These are phyloP conservation scores for Lecanosticta acicola DNA, from an alignment of 2,329 filamentous ascomycete genomes.

Conservation along the genomic window DNA sequence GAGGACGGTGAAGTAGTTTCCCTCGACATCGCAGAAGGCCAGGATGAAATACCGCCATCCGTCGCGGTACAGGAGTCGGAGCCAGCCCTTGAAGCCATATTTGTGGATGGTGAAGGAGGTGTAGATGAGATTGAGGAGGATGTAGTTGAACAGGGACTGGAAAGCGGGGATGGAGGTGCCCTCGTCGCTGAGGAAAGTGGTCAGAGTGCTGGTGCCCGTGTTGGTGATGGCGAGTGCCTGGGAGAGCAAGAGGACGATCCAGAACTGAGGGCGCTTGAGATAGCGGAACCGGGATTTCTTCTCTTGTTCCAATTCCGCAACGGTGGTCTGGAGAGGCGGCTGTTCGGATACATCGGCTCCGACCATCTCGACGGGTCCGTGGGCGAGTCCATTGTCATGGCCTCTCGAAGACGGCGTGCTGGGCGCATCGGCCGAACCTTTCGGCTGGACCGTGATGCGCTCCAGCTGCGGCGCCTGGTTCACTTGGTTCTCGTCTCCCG, in stretches of 20 bases:
- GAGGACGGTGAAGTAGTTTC: conserved; percentile 96
- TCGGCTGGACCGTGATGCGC: conserved; percentile 30
- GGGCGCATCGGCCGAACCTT: conserved; percentile 21
- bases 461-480: conserved; percentile 14
- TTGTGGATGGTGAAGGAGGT: conserved; percentile 70
- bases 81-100: conserved; percentile 70
- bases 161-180: conserved; percentile 85
- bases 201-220: conserved; percentile 88
- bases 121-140: conserved; percentile 76
- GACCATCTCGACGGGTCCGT: conserved; percentile 36
- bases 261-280: conserved; percentile 80
- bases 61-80: conserved; percentile 57
- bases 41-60: conserved; percentile 95
- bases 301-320: conserved; percentile 38
- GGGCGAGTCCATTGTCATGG: conserved; percentile 18
- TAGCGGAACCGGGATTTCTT: conserved; percentile 58
- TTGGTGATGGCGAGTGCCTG: conserved; percentile 85
- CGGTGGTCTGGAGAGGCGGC: conserved; percentile 33
- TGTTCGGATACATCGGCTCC: conserved; percentile 22
- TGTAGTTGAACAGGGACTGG: conserved; percentile 93
- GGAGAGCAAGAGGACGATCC: conserved; percentile 66
- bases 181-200: conserved; percentile 61
- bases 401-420: conserved; percentile 17
- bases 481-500: too few species aligned
- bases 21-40: conserved; percentile 87